Evolutionary conservation across 345 rosid genomes (phyloP), one percentile per base, ranked within the genome.

Genomic region (Populus simonii): DNA sequence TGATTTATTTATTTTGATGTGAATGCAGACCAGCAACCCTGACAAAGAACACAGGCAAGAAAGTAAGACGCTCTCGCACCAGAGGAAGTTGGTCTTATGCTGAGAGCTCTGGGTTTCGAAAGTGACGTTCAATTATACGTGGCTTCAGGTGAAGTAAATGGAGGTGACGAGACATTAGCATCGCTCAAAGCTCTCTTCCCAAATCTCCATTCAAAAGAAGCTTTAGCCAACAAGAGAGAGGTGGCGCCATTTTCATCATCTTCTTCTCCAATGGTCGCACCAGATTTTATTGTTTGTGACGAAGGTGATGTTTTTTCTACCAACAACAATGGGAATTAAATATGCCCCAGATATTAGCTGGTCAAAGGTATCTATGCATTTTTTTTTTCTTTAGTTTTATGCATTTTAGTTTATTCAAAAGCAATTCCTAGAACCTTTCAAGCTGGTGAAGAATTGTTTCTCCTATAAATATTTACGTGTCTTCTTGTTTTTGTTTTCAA

Each of bases 321-420:
- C 80, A 95, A 91, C 91, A 95, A 95, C 84, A 93, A 95, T 41
- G 99, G 98, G 6, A 33, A 33, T 33, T 33, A 25, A 95, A 95
- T 90, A 95, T 93, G 99, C 97, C 94, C 69, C 86, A 88, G 82
- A 95, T 95, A 38, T 86, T 93, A 84, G 97, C 99, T 74, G 99
- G 99, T 79, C 81, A 96, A 84, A 89, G 98, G 98, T 89, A 88
- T 63, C 72, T 20, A 7, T 7, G 63, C 33, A 0, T n/a, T 27
- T 23, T 16, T 63, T 68, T 62, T 31, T 31, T 2, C 3, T 33
- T 5, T 29, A 7, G 20, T 66, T 29, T 66, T 66, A 17, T 31
- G 41, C 33, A 33, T n/a, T 27, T 23, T 16, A n/a, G 12, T 71
- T 47, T 33, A 22, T 25, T 12, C 53, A 11, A 9, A 36, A 59